These are phyloP conservation scores for Stylosanthes scabra DNA, from an alignment of 331 rosid species.

Conservation along the genomic window DNA sequence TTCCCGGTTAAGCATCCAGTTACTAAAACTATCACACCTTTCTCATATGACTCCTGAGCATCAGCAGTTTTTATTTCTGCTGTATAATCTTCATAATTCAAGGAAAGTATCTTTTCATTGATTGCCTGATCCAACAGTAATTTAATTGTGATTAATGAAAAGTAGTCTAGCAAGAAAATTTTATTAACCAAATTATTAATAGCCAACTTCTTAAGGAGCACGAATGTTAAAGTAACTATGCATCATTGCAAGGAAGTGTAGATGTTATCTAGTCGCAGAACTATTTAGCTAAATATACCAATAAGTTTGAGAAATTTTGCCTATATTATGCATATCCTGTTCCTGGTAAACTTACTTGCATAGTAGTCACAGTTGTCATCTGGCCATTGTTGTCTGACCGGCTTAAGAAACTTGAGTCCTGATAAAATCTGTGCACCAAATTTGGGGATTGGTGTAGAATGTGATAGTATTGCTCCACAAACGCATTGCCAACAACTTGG, in stretches of 20 bases:
- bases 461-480: constrained; percentile 94
- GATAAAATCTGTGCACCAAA: constrained; percentile 89
- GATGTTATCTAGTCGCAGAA: constrained; percentile 12
- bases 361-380: constrained; percentile 80
- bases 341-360: constrained; percentile 57
- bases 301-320: background rate
- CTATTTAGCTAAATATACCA: constrained; percentile 3
- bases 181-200: constrained; percentile 23
- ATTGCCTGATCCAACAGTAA: constrained; percentile 73
- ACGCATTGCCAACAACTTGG: constrained; percentile 92
- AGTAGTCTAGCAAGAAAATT: constrained; percentile 15
- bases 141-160: constrained; percentile 24
- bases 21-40: constrained; percentile 94
- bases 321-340: constrained; percentile 10
- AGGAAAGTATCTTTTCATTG: constrained; percentile 77
- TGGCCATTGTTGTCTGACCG: constrained; percentile 75
- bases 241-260: constrained; percentile 12
- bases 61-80: constrained; percentile 97
- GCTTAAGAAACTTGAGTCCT: constrained; percentile 81
- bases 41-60: constrained; percentile 88
- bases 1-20: constrained; percentile 97
- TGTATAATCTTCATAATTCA: constrained; percentile 82
- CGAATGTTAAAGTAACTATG: constrained; percentile 18
- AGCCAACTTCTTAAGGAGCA: constrained; percentile 21
- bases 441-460: constrained; percentile 92